phyloP scores from a whole-genome alignment of 2,329 filamentous ascomycete genomes.

The Zymoseptoria pseudotritici region DNA sequence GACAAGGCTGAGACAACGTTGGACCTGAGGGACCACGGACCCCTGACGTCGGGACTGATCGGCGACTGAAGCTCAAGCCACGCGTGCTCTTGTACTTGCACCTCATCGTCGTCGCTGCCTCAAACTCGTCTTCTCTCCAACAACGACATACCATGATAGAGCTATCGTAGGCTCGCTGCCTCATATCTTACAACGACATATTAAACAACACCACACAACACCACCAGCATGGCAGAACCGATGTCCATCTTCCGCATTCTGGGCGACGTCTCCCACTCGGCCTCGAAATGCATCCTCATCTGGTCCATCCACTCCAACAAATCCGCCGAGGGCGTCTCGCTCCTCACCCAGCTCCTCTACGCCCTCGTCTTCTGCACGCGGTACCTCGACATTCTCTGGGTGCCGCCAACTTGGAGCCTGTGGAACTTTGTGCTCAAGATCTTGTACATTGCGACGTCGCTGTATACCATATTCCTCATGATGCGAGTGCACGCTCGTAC shows the following conservation, averaged over 20 bases:
- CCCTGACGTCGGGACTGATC: neutral
- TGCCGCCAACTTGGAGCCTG: constrained; percentile 28
- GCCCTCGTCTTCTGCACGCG: constrained; percentile 75
- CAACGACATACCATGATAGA: too few relatives aligned
- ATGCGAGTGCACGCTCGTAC: constrained; percentile 77
- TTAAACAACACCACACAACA: neutral
- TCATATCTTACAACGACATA: neutral
- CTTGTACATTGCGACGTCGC: constrained; percentile 75
- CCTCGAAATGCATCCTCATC: constrained; percentile 85
- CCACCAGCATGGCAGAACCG: neutral
- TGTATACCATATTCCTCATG: constrained; percentile 86
- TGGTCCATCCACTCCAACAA: constrained; percentile 82
- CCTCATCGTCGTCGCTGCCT: neutral
- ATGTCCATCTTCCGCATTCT: constrained; percentile 58
- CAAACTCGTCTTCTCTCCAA: too few relatives aligned
- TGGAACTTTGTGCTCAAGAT: constrained; percentile 84
- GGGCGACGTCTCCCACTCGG: constrained; percentile 75
- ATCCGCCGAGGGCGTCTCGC: constrained; percentile 82
- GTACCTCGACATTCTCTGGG: constrained; percentile 65
- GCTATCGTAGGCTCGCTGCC: neutral
- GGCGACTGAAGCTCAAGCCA: neutral
- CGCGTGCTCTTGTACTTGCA: neutral
- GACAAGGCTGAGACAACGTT: neutral
- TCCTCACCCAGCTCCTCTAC: constrained; percentile 87
- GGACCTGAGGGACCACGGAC: neutral